These are phyloP conservation scores for Tephrocybe sp. DNA, from an alignment of 768 basidiomycete species.

Conservation along the genomic window DNA sequence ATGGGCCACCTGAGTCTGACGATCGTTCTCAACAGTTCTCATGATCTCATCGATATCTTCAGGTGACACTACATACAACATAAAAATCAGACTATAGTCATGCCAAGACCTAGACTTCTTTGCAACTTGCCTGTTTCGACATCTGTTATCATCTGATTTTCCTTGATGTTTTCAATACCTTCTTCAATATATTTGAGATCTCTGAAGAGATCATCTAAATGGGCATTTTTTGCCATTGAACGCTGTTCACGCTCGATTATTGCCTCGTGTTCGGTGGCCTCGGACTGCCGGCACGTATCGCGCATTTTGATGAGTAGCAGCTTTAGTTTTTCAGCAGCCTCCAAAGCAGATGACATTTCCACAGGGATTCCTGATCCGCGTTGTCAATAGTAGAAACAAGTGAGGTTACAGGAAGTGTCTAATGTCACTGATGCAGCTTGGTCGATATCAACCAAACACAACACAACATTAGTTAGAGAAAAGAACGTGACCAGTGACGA, in stretches of 20 bases:
- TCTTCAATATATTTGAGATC: conserved; percentile 9
- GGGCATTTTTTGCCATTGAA: conserved; percentile 6
- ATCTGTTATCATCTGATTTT: conserved; percentile 1
- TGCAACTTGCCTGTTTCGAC: conserved; percentile 6
- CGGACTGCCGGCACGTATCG: conserved; percentile 1
- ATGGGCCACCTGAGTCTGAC: conserved; percentile 10
- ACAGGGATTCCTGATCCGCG: neutral
- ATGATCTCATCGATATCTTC: conserved; percentile 9
- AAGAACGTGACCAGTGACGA: neutral
- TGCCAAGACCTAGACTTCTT: neutral
- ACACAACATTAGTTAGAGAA: conserved; percentile 5
- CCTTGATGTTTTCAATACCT: conserved; percentile 2
- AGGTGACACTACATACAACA: conserved; percentile 2
- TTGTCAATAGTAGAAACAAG: neutral
- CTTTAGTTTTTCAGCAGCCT: conserved; percentile 9
- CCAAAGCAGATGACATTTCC: conserved; percentile 6
- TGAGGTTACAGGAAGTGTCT: neutral
- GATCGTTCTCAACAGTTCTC: conserved; percentile 9
- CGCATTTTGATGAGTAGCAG: conserved; percentile 8
- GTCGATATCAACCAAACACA: neutral
- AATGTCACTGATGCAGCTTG: too few relatives aligned
- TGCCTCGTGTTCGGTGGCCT: conserved; percentile 11
- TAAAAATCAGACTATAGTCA: neutral
- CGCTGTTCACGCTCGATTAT: conserved; percentile 11
- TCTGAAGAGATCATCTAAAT: conserved; percentile 10